These are phyloP conservation scores for Linanthus parryae DNA, from an alignment of 148 eudicot genomes.

Conservation along the genomic window DNA sequence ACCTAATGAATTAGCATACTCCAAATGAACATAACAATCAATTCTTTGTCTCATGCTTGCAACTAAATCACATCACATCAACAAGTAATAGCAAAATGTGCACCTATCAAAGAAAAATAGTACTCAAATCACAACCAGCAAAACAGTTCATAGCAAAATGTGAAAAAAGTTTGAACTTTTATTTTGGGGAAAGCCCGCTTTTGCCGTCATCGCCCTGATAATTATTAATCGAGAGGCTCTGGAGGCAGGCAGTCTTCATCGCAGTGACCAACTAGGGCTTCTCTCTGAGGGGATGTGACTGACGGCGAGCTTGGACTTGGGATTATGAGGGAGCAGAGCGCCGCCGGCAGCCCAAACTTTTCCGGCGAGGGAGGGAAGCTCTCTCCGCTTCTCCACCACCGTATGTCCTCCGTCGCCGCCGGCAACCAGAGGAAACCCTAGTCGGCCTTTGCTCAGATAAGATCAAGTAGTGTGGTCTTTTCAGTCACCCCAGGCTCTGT, in stretches of 20 bases:
- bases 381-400: not conserved
- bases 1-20: no score
- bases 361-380: not conserved
- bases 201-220: not conserved
- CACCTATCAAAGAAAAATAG: no score
- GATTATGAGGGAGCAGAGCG: not conserved
- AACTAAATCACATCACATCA: no score
- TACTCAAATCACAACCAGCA: no score
- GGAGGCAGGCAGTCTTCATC: slow-evolving; percentile 46
- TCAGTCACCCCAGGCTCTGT: not conserved
- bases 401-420: not conserved
- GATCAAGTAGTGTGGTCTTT: slow-evolving; percentile 35
- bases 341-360: slow-evolving; percentile 16
- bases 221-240: slow-evolving; percentile 13
- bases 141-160: no score
- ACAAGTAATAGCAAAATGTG: no score
- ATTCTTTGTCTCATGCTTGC: no score
- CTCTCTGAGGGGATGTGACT: not conserved
- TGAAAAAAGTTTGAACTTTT: no score
- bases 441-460: slow-evolving; percentile 27
- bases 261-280: slow-evolving; percentile 4
- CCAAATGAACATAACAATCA: no score
- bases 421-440: not conserved
- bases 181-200: no score
- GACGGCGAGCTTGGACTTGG: not conserved